These are phyloP conservation scores for Aureobasidium vineae DNA, from an alignment of 2,329 filamentous ascomycete genomes.

Conservation along the genomic window DNA sequence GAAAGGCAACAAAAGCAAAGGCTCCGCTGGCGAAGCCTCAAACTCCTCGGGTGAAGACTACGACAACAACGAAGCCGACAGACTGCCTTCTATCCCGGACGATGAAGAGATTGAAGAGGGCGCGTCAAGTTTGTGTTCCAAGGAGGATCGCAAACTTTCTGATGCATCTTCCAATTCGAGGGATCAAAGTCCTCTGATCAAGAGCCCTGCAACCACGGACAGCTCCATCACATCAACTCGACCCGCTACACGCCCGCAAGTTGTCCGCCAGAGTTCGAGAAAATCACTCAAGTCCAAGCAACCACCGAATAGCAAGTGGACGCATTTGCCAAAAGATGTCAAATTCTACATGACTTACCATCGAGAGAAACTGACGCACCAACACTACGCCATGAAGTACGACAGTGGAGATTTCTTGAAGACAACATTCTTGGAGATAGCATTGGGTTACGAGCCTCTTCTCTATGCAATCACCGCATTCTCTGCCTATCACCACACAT, in stretches of 20 bases:
- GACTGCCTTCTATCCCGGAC: conserved; percentile 46
- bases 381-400: conserved; percentile 77
- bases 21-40: conserved; percentile 47
- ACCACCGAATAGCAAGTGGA: conserved; percentile 32
- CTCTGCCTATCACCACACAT: conserved; percentile 77
- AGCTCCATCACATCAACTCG: conserved; percentile 4
- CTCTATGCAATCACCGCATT: conserved; percentile 87
- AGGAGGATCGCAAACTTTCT: conserved; percentile 38
- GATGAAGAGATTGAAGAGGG: conserved; percentile 49
- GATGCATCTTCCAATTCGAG: conserved; percentile 38
- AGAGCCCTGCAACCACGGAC: conserved; percentile 19
- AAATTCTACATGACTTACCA: conserved; percentile 79
- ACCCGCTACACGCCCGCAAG: conserved; percentile 22
- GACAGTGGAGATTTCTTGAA: conserved; percentile 73
- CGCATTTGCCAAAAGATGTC: conserved; percentile 57
- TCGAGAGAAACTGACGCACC: conserved; percentile 70
- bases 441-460: conserved; percentile 73
- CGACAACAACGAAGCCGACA: conserved; percentile 43
- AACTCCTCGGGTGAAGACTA: conserved; percentile 54
- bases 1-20: conserved; percentile 48
- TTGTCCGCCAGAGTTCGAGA: conserved; percentile 26
- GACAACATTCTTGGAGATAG: conserved; percentile 66
- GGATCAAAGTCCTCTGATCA: conserved; percentile 12
- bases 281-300: conserved; percentile 25
- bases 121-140: conserved; percentile 33